Evolutionary conservation across 2,329 filamentous ascomycete species (phyloP).

Genomic region (Lizonia empirigonia): DNA sequence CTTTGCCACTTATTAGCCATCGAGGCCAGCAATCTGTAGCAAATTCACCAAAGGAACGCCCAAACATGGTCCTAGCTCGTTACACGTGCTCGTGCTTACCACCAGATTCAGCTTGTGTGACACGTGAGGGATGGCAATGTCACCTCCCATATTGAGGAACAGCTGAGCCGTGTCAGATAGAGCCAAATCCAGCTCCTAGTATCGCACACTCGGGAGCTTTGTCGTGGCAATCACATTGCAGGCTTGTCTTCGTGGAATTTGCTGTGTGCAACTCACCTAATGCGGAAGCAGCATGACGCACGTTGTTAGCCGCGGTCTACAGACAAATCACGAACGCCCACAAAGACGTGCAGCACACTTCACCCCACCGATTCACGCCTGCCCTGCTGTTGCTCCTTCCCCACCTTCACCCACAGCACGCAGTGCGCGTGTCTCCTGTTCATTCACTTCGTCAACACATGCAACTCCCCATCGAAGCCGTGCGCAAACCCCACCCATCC

Average conservation of each 20-base stretch:
- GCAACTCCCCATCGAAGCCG: not conserved
- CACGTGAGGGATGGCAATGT: not conserved
- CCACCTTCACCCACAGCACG: not conserved
- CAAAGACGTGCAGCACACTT: slow-evolving; percentile 40
- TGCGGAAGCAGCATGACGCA: slow-evolving; percentile 15
- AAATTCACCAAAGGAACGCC: not conserved
- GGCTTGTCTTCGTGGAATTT: slow-evolving; percentile 1
- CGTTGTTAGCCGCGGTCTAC: slow-evolving; percentile 6
- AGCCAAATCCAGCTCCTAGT: not conserved
- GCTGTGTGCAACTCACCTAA: slow-evolving; percentile 10
- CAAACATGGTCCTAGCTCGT: no score
- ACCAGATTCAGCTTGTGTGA: not conserved
- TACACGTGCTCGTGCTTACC: not conserved
- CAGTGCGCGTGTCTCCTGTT: not conserved
- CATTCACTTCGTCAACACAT: not conserved
- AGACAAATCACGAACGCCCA: slow-evolving; percentile 42
- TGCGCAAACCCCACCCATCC: slow-evolving; percentile 6
- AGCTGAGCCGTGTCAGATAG: not conserved
- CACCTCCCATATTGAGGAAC: not conserved
- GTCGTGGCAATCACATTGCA: not conserved
- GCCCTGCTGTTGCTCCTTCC: not conserved
- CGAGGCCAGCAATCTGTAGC: not conserved
- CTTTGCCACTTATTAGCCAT: no score
- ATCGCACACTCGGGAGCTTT: not conserved
- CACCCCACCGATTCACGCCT: not conserved